Evolutionary conservation across 1,284 basidiomycete species (phyloP).

Genomic region (Pyrrhoderma lamaoense): DNA sequence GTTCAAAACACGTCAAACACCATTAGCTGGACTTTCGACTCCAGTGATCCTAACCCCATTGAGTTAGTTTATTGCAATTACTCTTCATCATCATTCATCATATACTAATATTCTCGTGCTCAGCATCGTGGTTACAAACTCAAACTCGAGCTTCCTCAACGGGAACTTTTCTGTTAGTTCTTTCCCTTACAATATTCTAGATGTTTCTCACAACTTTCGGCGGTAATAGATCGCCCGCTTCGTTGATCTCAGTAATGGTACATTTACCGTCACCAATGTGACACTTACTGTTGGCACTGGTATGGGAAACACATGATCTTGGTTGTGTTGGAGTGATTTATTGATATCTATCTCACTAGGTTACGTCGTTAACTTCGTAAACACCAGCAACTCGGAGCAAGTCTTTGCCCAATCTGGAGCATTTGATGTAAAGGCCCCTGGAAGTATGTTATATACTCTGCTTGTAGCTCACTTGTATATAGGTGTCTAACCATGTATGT

Average conservation of each 20-base stretch:
- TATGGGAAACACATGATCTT: constrained; percentile 3
- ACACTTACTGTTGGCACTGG: constrained; percentile 28
- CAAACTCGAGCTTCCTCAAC: constrained; percentile 30
- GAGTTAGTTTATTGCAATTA: constrained; percentile 14
- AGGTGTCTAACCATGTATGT: background rate
- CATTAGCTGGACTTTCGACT: constrained; percentile 30
- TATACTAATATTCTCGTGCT: constrained; percentile 1
- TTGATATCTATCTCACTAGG: constrained; percentile 19
- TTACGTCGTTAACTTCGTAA: constrained; percentile 40
- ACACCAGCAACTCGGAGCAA: constrained; percentile 33
- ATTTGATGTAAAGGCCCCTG: constrained; percentile 34
- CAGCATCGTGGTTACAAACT: constrained; percentile 29
- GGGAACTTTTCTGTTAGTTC: constrained; percentile 27
- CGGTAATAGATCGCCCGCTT: constrained; percentile 25
- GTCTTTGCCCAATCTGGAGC: constrained; percentile 34
- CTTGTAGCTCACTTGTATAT: background rate
- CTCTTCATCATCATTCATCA: background rate
- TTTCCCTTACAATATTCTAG: background rate
- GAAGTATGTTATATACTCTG: constrained; percentile 27
- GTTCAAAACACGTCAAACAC: constrained; percentile 32
- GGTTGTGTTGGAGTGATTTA: background rate
- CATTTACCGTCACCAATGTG: constrained; percentile 32
- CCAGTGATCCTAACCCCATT: constrained; percentile 31
- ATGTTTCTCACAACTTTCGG: constrained; percentile 6
- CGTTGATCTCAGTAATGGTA: constrained; percentile 27